Conservation (phyloP, 116 monocot species). For the Dioscorea cayenensis region DNA sequence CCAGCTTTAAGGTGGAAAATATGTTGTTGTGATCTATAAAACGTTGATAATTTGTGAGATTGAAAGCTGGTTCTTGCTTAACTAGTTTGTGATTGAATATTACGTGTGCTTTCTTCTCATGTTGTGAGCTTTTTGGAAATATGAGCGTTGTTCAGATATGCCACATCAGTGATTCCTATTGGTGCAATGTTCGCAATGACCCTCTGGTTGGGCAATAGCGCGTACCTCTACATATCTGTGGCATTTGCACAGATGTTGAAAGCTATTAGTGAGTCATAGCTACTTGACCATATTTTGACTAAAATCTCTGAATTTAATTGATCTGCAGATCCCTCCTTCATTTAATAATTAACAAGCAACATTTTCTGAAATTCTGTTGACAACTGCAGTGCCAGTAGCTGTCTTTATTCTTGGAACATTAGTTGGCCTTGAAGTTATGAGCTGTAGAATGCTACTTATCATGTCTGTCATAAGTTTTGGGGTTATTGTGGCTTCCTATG, state of each 20-base stretch:
- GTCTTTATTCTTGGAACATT: constrained; percentile 87
- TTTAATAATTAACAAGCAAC: neutral
- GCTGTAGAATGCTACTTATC: constrained; percentile 72
- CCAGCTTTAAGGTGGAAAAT: no score
- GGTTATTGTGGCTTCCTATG: constrained; percentile 89
- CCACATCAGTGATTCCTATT: constrained; percentile 79
- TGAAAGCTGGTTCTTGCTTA: neutral
- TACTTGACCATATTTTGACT: neutral
- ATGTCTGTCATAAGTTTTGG: constrained; percentile 88
- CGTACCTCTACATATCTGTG: constrained; percentile 96
- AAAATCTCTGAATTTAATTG: neutral
- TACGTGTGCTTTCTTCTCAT: neutral
- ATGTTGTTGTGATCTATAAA: neutral
- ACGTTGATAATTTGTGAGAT: neutral
- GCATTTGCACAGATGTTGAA: constrained; percentile 99
- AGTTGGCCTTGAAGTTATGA: constrained; percentile 75
- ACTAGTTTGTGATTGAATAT: neutral
- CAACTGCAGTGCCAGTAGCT: constrained; percentile 87
- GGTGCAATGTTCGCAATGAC: constrained; percentile 99
- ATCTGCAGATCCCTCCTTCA: neutral
- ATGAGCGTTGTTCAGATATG: constrained; percentile 44
- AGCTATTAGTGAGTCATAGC: constrained; percentile 75
- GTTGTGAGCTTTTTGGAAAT: no score
- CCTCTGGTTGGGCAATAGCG: constrained; percentile 95
- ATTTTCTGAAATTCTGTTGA: constrained; percentile 10